Conservation (phyloP, 2,329 filamentous ascomycete genomes). For the Tolypocladium cylindrosporum region DNA sequence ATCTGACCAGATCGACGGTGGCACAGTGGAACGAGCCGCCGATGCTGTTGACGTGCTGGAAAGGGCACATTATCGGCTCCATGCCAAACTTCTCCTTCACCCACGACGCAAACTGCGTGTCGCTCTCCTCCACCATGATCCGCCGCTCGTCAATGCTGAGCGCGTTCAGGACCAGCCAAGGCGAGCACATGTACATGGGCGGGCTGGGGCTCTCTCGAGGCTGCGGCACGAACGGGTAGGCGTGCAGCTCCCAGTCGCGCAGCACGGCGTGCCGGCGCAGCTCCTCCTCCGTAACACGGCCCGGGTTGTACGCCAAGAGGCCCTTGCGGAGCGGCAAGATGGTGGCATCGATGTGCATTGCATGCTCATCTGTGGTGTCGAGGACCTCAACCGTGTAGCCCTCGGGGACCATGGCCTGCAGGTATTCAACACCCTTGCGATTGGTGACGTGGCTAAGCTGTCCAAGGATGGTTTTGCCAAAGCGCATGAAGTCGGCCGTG, state of each 20-base stretch:
- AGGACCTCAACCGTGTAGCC: conserved; percentile 2
- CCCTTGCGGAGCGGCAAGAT: conserved; percentile 2
- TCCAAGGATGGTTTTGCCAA: conserved; percentile 2
- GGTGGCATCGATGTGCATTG: conserved; percentile 4
- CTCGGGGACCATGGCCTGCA: neutral
- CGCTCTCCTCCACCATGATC: conserved; percentile 1
- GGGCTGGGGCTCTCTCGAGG: neutral
- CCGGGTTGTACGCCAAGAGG: conserved; percentile 1
- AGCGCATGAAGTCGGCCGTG: conserved; percentile 3
- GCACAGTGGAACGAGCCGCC: conserved; percentile 3
- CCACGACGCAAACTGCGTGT: conserved; percentile 1
- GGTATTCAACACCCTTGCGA: neutral
- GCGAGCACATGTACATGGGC: conserved; percentile 4
- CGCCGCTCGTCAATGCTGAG: conserved; percentile 2
- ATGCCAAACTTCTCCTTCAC: conserved; percentile 1
- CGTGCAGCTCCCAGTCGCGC: conserved; percentile 1
- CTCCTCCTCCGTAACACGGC: neutral
- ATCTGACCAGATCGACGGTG: conserved; percentile 2
- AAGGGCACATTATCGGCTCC: conserved; percentile 2
- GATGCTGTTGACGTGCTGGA: conserved; percentile 3
- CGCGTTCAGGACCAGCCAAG: conserved; percentile 3
- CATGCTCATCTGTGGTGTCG: neutral
- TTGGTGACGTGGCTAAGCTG: conserved; percentile 4
- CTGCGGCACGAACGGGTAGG: neutral
- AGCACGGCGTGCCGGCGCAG: neutral